Base-by-base conservation (phyloP, 371 early-diverging fungal genomes). In the Funneliformis caledonium region DNA sequence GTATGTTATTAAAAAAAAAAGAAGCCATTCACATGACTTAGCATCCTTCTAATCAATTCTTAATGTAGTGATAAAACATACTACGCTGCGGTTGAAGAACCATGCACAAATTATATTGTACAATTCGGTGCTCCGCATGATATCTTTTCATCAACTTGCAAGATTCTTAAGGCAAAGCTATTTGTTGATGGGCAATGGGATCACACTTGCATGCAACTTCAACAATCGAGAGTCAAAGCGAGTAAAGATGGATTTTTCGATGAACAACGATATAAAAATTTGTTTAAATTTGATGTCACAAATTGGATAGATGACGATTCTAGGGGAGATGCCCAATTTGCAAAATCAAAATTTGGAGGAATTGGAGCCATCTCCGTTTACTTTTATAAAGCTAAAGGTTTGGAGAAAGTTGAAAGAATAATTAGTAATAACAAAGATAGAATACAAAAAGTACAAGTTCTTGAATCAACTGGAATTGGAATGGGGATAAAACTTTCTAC, bases 41-140 rank as follows among this genome's bases (percentile, higher is more conserved):
- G 2, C 1, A 62, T 26, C 11, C 10, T 62, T 62, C 22, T 7
- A 0, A 16, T 62, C 10, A 22, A 9, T 62, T 26, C 10, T 26
- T 26, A 7, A 31, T 65, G 1, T 65, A 65, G 65, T 12, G 14
- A 26, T 26, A 33, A 31, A 33, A 65, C 12, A 16, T 37, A 12
- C 19, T 69, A 69, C 2, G 33, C 69, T 14, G 69, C 69, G 14
- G 69, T 69, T 69, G 42, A 69, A 69, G 69, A 69, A 69, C 19
- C 43, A 9, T 42, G 69, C 16, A 43, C 43, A n/a, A 33, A 37
- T 19, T 69, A 69, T 9, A n/a, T 19, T 37, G 69, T 69, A n/a
- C 12, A 69, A n/a, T 69, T 42, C 14, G 26, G 37, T 6, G 69
- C 69, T 37, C 33, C 69, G 43, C 19, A 33, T 37, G 14, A 37